These are phyloP conservation scores for Phoenix roebelenii DNA, from an alignment of 176 grass and related monocot genomes.

Conservation along the genomic window DNA sequence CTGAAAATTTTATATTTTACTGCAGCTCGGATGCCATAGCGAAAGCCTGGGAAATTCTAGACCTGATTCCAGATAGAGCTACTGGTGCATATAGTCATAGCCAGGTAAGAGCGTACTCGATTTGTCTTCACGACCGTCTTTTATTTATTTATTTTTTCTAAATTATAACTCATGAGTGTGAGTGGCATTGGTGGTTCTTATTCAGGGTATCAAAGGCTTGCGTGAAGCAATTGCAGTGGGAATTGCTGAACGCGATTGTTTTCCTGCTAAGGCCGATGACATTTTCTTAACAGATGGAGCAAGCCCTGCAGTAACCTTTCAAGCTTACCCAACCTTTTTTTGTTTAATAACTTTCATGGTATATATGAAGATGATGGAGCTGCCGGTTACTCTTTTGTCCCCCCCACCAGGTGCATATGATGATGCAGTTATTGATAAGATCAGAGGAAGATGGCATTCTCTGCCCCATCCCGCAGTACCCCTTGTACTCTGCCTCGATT, in stretches of 20 bases:
- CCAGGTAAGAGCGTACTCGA: constrained; percentile 18
- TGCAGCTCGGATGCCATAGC: constrained; percentile 47
- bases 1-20: neutral
- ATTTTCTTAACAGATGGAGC: constrained; percentile 76
- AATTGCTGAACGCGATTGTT: constrained; percentile 53
- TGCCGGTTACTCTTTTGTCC: no score
- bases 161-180: no score
- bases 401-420: constrained; percentile 86
- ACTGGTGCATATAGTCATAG: constrained; percentile 51
- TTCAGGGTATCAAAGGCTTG: constrained; percentile 43
- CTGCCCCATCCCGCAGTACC: constrained; percentile 92
- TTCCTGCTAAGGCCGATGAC: constrained; percentile 36
- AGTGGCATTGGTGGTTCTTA: neutral
- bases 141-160: no score
- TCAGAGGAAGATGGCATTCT: constrained; percentile 98
- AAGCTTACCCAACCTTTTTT: no score
- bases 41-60: constrained; percentile 36
- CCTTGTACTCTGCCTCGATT: constrained; percentile 89
- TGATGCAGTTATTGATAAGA: constrained; percentile 90
- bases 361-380: neutral
- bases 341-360: neutral
- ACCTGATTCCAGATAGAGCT: constrained; percentile 32
- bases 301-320: constrained; percentile 42
- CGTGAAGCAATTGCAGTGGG: constrained; percentile 52
- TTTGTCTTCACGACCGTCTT: no score